Evolutionary conservation across 257 asterid genomes (phyloP).

Genomic region (Asclepias syriaca): DNA sequence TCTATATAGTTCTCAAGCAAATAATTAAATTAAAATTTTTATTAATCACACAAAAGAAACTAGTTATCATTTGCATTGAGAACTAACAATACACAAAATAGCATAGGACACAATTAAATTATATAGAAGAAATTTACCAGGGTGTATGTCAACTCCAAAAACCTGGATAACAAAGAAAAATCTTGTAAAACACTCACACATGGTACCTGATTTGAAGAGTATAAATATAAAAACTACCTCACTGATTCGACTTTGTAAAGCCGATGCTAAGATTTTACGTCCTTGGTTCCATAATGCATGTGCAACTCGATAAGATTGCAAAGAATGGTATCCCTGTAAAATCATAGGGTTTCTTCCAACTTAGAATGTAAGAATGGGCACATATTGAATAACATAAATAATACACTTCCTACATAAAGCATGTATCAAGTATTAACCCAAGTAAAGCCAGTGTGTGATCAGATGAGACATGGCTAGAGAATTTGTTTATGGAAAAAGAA

Average conservation of each 20-base stretch:
- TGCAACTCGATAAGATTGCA: slow-evolving; percentile 44
- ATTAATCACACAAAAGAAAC: not conserved
- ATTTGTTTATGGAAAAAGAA: not conserved
- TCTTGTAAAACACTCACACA: not conserved
- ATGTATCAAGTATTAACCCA: not conserved
- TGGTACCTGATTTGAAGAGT: not conserved
- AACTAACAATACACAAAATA: not conserved
- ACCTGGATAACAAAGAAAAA: slow-evolving; percentile 23
- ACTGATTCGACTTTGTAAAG: slow-evolving; percentile 43
- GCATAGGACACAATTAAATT: not conserved
- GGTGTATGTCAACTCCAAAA: slow-evolving; percentile 47
- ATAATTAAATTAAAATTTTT: not conserved
- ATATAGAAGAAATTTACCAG: slow-evolving; percentile 24
- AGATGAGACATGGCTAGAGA: not conserved
- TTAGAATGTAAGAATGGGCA: not conserved
- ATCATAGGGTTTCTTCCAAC: not conserved
- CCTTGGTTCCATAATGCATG: slow-evolving; percentile 45
- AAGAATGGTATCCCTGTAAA: slow-evolving; percentile 40
- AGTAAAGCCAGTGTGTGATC: not conserved
- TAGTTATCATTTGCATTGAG: not conserved
- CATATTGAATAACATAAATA: not conserved
- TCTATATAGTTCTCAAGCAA: not conserved
- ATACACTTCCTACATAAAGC: not conserved
- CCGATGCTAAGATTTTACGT: slow-evolving; percentile 36
- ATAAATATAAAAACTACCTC: slow-evolving; percentile 27